phyloP scores from a whole-genome alignment of 73 alveolate species.

The Tetrahymena thermophila region DNA sequence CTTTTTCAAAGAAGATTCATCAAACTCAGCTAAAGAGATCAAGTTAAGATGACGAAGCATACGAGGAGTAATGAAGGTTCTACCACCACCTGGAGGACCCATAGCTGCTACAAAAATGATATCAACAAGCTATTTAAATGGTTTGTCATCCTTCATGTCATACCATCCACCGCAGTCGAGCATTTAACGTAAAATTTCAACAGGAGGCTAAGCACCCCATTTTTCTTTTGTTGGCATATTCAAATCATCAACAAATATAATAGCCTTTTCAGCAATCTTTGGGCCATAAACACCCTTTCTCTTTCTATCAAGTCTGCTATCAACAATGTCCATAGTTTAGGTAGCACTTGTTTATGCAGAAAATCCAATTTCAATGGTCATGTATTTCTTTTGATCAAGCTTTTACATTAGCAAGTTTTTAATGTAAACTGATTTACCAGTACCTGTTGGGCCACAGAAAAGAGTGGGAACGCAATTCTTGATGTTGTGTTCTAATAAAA shows the following conservation, averaged over 20 bases:
- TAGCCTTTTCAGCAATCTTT: conserved; percentile 77
- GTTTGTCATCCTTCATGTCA: conserved; percentile 93
- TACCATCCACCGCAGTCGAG: conserved; percentile 99
- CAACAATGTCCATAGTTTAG: conserved; percentile 85
- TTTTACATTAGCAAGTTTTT: conserved; percentile 83
- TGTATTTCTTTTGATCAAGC: conserved; percentile 83
- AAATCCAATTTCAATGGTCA: conserved; percentile 95
- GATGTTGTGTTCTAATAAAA: conserved; percentile 50
- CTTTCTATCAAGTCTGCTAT: conserved; percentile 77
- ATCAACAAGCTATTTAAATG: conserved; percentile 94
- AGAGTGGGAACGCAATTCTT: conserved; percentile 84
- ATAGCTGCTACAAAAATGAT: conserved; percentile 94
- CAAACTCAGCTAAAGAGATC: conserved; percentile 91
- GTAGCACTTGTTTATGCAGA: conserved; percentile 93
- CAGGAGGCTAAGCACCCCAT: conserved; percentile 99
- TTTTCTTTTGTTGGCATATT: conserved; percentile 99
- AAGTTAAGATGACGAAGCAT: conserved; percentile 90
- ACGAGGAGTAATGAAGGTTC: conserved; percentile 96
- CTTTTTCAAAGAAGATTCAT: conserved; percentile 83
- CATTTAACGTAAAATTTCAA: conserved; percentile 97
- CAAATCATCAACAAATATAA: conserved; percentile 97
- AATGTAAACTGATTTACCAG: conserved; percentile 97
- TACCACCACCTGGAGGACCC: conserved; percentile 99
- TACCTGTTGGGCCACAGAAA: conserved; percentile 99
- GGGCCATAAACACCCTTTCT: conserved; percentile 86